Evolutionary conservation across 139 green algal genomes (phyloP), one percentile per base, ranked within the genome.

Genomic region (Micractinium conductrix): DNA sequence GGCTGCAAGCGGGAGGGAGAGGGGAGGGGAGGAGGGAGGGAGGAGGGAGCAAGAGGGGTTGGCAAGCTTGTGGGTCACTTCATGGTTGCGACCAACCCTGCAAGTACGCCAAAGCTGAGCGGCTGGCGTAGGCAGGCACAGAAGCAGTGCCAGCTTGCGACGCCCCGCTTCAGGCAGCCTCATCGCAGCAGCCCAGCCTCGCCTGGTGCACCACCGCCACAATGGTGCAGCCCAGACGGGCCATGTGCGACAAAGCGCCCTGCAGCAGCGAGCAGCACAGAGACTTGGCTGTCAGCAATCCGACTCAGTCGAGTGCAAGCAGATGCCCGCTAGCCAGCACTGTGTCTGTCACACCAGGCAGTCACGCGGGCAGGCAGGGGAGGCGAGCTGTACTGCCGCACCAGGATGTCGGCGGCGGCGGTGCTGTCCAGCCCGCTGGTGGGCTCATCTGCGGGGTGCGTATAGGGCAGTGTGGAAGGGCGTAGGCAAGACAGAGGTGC

Each of bases 181-280:
- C n/a, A n/a, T n/a, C n/a, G n/a, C n/a, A n/a, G n/a, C n/a, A n/a
- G n/a, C 21, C 4, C 2, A 22, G 0, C 4, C 48, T 42, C 24
- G 22, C 76, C 76, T 82, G 76, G 76, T 82, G 76, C 21, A 82
- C 62, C 40, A 72, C 58, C 7, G 74, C 62, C 10, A 95, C 84
- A 35, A 98, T 85, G 74, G 88, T 95, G 92, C 95, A 95, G 55
- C 93, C 93, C 74, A 94, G 80, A 26, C 84, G 76, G 0, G 92
- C 87, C 90, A 95, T 95, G 74, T 73, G 71, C 28, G 75, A 87
- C 30, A 89, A 63, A 2, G 70, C 80, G 21, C 35, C 55, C 74
- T 81, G 74, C 78, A 65, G 30, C 24, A 55, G 26, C 38, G 9
- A 24, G 21, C 9, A 30, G 17, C 68, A 14, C n/a, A 10, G 60